These are phyloP conservation scores for Gynostemma pentaphyllum DNA, from an alignment of 306 rosid genomes.

Conservation along the genomic window DNA sequence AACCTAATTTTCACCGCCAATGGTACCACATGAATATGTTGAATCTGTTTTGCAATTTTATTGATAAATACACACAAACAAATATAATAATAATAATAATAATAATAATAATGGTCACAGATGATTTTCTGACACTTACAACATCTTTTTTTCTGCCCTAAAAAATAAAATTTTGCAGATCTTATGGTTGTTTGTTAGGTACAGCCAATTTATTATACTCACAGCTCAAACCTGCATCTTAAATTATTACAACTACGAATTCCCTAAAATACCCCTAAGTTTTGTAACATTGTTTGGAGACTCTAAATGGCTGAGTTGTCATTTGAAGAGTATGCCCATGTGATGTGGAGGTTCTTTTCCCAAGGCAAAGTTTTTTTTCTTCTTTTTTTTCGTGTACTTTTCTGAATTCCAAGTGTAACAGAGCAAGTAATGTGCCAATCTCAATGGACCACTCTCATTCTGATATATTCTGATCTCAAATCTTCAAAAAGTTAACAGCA, in stretches of 20 bases:
- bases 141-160: not conserved
- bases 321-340: not conserved
- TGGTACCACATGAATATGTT: not conserved
- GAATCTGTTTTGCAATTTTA: conserved; percentile 4
- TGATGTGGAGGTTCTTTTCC: not conserved
- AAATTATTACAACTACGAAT: not conserved
- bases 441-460: not conserved
- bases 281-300: not conserved
- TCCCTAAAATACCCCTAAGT: not conserved
- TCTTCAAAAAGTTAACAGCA: too few species aligned
- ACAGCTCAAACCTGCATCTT: not conserved
- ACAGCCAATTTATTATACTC: not conserved
- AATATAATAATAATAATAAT: not conserved
- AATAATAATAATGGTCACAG: not conserved
- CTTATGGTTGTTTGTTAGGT: conserved; percentile 1
- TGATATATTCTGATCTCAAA: too few species aligned
- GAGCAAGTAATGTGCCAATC: not conserved
- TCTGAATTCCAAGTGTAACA: too few species aligned
- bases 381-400: not conserved
- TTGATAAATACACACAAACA: not conserved
- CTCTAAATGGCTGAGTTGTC: not conserved
- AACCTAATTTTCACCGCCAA: conserved; percentile 5
- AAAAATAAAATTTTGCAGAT: not conserved
- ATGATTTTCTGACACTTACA: not conserved
- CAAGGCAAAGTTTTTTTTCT: not conserved